phyloP scores from a whole-genome alignment of 2,329 filamentous ascomycete genomes.

The Phyllachora maydis region DNA sequence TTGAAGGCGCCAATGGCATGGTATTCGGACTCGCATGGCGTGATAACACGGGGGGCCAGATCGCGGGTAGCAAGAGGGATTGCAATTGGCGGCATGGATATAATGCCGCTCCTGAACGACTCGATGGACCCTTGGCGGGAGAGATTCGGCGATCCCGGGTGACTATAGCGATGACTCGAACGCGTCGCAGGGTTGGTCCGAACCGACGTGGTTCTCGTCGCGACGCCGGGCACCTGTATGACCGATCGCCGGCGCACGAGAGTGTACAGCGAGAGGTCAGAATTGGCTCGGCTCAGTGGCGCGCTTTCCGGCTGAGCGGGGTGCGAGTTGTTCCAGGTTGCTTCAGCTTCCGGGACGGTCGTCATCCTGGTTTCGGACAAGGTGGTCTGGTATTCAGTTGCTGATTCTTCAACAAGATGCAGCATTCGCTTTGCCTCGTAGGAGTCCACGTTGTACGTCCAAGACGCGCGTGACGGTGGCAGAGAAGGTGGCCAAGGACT shows the following conservation, averaged over 20 bases:
- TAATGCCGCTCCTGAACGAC: slow-evolving; percentile 11
- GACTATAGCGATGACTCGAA: slow-evolving; percentile 14
- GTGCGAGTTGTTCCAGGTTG: slow-evolving; percentile 16
- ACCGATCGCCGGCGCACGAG: slow-evolving; percentile 25
- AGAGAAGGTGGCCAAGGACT: too few relatives aligned
- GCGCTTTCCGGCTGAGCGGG: slow-evolving; percentile 9
- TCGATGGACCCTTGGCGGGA: slow-evolving; percentile 18
- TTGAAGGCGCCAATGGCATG: slow-evolving; percentile 39
- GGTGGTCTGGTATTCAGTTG: slow-evolving; percentile 11
- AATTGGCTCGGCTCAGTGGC: slow-evolving; percentile 17
- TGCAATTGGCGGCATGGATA: slow-evolving; percentile 13
- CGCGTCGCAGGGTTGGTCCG: too few relatives aligned
- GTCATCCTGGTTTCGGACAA: slow-evolving; percentile 14
- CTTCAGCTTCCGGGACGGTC: slow-evolving; percentile 10
- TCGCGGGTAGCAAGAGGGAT: slow-evolving; percentile 6
- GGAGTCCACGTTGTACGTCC: slow-evolving; percentile 20
- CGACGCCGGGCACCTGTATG: slow-evolving; percentile 25
- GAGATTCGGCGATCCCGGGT: slow-evolving; percentile 15
- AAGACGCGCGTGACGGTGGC: slow-evolving; percentile 15
- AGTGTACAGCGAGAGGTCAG: slow-evolving; percentile 24
- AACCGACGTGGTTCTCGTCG: slow-evolving; percentile 17
- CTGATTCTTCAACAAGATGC: slow-evolving; percentile 15
- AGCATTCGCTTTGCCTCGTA: slow-evolving; percentile 23
- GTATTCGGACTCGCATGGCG: slow-evolving; percentile 34
- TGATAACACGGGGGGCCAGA: slow-evolving; percentile 16